Base-by-base conservation (phyloP, 1,284 basidiomycete species). In the Agaricales sp. region DNA sequence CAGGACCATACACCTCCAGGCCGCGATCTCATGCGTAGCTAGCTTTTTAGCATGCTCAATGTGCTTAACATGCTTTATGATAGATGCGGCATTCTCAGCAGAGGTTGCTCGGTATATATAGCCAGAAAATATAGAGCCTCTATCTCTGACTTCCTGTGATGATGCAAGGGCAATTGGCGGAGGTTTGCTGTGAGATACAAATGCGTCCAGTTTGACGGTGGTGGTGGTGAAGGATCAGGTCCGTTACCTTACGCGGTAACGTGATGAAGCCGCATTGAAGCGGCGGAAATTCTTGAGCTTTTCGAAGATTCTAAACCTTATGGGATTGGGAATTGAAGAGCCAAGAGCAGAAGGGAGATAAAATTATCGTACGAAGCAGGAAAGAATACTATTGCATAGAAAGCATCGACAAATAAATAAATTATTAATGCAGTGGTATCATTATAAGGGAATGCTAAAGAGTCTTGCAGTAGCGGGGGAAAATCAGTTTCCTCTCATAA, bases 1-100 rank as follows among this genome's bases (percentile, higher is more conserved):
- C 49, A 87, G 65, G 0, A 73, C 70, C 78, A 91, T 86, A 58
- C 80, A 82, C 51, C 90, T 70, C 82, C 84, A 84, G 12, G 81
- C 83, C 45, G 75, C 64, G 49, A 88, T 80, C 63, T 87, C 76
- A 60, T 91, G 78, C 30, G 77, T 67, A n/a, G 84, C 78, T 19
- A 71, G 74, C 44, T 71, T 75, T 19, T 66, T 54, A 4, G 67
- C 70, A 56, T 84, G 79, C 1, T 75, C 58, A 47, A 80, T 71
- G 51, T 74, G 61, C 51, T 71, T 73, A 30, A 80, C 63, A 57
- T 84, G 70, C 37, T 69, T 64, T 16, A 75, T 60, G 16, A 68
- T 67, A 20, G 63, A 60, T 39, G 64, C 67, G 2, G 77, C 82
- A 47, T 76, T 71, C 3, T 68, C 65, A 12, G 69, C 65, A 18